A percentile compares a stretch with the other conserved stretches of the same genome.
Evolutionary conservation across 2,329 filamentous ascomycete genomes (phyloP).

Genomic region (Exophiala spinifera): DNA sequence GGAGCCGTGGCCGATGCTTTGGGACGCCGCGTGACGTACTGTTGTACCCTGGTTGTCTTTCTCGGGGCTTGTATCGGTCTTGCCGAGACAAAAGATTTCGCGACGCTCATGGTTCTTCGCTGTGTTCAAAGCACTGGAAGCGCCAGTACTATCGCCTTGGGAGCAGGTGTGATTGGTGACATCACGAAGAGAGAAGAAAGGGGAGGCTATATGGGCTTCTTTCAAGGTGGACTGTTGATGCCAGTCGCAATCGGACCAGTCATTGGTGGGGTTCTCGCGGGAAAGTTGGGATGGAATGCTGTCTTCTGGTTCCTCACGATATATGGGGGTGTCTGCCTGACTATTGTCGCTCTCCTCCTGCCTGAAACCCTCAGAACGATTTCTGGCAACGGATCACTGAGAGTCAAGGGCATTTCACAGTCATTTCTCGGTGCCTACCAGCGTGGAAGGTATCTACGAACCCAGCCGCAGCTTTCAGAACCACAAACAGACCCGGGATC

Average conservation of each 20-base stretch:
- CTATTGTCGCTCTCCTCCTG: slow-evolving; percentile 34
- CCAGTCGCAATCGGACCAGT: slow-evolving; percentile 48
- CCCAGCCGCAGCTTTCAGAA: background rate
- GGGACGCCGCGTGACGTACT: slow-evolving; percentile 42
- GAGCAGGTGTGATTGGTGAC: slow-evolving; percentile 43
- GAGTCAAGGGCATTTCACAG: slow-evolving; percentile 3
- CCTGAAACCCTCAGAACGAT: slow-evolving; percentile 42
- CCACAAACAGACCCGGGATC: slow-evolving; percentile 1
- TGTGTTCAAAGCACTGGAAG: slow-evolving; percentile 45
- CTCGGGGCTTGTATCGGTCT: slow-evolving; percentile 42
- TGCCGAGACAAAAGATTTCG: slow-evolving; percentile 39
- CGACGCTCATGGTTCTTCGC: slow-evolving; percentile 40
- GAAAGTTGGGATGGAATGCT: slow-evolving; percentile 39
- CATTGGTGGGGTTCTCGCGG: slow-evolving; percentile 41
- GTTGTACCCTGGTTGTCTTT: slow-evolving; percentile 41
- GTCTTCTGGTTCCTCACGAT: slow-evolving; percentile 47
- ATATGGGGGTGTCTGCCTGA: slow-evolving; percentile 35
- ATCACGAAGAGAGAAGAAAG: slow-evolving; percentile 42
- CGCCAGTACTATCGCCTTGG: slow-evolving; percentile 45
- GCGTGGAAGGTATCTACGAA: slow-evolving; percentile 2
- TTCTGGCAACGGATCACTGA: slow-evolving; percentile 35
- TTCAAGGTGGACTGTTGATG: slow-evolving; percentile 38
- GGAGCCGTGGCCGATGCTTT: slow-evolving; percentile 41
- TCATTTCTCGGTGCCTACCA: slow-evolving; percentile 9
- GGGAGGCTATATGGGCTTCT: slow-evolving; percentile 48